Percentiles rank a stretch among this genome's conserved stretches.
Evolutionary conservation across 2,329 filamentous ascomycete genomes (phyloP).

Genomic region (Cladophialophora carrionii): DNA sequence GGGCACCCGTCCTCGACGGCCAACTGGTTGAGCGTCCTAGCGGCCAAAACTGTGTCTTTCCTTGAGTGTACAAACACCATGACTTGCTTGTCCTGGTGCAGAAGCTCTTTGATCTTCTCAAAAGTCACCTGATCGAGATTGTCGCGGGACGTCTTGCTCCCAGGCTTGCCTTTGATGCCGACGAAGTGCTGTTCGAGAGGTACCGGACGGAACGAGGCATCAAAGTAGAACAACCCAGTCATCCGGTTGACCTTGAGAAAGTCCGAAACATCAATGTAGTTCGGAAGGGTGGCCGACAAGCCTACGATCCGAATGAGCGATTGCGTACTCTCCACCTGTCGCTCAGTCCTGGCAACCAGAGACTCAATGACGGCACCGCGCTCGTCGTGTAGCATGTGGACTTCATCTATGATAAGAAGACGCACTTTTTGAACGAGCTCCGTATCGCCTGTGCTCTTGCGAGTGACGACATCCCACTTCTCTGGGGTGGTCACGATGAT

Average conservation of each 20-base stretch:
- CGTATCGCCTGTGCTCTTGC: conserved; percentile 95
- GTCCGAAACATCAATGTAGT: conserved; percentile 94
- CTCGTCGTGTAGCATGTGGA: conserved; percentile 99
- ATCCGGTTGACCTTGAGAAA: conserved; percentile 95
- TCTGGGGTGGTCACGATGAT: conserved; percentile 98
- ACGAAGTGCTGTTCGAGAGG: conserved; percentile 97
- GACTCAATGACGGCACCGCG: conserved; percentile 95
- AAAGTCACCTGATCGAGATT: conserved; percentile 87
- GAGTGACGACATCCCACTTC: conserved; percentile 98
- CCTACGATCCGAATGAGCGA: conserved; percentile 95
- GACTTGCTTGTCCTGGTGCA: conserved; percentile 87
- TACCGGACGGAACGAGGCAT: conserved; percentile 91
- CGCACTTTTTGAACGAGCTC: conserved; percentile 97
- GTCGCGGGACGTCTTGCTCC: conserved; percentile 77
- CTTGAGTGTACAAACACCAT: conserved; percentile 99
- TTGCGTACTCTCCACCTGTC: conserved; percentile 97
- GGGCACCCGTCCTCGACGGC: conserved; percentile 77
- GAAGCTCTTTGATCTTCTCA: conserved; percentile 93
- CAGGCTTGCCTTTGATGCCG: conserved; percentile 88
- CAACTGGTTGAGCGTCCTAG: conserved; percentile 82
- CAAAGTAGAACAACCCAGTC: conserved; percentile 94
- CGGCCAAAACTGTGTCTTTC: conserved; percentile 88
- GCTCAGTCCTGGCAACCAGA: conserved; percentile 88
- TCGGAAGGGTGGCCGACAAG: conserved; percentile 91
- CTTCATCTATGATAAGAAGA: conserved; percentile 95